These are phyloP conservation scores for Lavandula angustifolia DNA, from an alignment of 257 asterid species.

Conservation along the genomic window DNA sequence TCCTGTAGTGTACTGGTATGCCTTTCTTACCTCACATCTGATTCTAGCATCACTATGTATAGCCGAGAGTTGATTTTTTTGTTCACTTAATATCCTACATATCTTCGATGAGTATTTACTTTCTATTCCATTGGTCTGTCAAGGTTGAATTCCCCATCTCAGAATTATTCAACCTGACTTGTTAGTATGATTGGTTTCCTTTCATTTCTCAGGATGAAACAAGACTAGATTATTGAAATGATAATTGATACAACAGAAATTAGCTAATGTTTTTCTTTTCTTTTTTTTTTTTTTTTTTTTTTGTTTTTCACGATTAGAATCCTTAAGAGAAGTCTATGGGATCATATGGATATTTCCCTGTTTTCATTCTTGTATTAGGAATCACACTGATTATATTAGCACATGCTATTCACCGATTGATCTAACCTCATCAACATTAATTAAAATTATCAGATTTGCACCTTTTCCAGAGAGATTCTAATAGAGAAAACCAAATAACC, in stretches of 20 bases:
- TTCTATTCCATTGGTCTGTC: constrained; percentile 2
- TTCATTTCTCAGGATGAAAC: neutral
- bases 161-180: neutral
- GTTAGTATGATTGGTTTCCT: neutral
- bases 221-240: neutral
- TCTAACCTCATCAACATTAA: constrained; percentile 27
- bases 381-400: neutral
- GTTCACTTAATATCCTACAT: neutral
- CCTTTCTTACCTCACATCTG: neutral
- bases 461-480: constrained; percentile 13
- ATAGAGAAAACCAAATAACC: constrained; percentile 14
- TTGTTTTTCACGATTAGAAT: neutral
- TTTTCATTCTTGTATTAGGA: neutral
- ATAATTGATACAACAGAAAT: neutral
- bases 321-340: neutral
- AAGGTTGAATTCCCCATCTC: neutral
- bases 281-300: too few species aligned
- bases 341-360: neutral
- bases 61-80: neutral
- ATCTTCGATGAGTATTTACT: neutral
- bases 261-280: too few species aligned
- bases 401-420: constrained; percentile 19
- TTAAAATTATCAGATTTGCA: constrained; percentile 9
- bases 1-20: constrained; percentile 98
- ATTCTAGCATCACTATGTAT: neutral